These are phyloP conservation scores for Puccinia hordei DNA, from an alignment of 1,284 basidiomycete species.

Conservation along the genomic window DNA sequence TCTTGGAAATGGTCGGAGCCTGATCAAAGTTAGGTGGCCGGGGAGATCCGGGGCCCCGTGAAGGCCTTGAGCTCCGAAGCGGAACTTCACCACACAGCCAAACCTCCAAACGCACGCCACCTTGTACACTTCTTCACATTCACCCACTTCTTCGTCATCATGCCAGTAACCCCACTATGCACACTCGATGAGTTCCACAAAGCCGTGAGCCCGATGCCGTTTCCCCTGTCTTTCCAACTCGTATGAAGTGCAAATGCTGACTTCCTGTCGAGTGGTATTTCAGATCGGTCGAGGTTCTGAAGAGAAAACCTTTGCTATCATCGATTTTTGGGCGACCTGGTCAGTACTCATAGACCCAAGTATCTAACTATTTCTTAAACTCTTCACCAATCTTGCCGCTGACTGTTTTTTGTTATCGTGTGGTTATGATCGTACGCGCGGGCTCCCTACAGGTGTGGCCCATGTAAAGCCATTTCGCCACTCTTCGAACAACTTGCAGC, in stretches of 20 bases:
- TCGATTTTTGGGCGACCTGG: slow-evolving; percentile 44
- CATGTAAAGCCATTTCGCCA: slow-evolving; percentile 37
- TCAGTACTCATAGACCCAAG: background rate
- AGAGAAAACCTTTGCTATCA: slow-evolving; percentile 3
- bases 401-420: background rate
- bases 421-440: background rate
- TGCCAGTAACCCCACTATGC: background rate
- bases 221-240: background rate
- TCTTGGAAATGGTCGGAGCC: too few species aligned
- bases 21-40: too few species aligned
- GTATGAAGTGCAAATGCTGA: too few species aligned
- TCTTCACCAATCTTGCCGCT: background rate
- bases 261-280: background rate
- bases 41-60: too few species aligned
- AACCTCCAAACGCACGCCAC: too few species aligned
- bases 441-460: slow-evolving; percentile 31
- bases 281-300: slow-evolving; percentile 16
- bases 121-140: background rate
- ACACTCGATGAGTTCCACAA: slow-evolving; percentile 10
- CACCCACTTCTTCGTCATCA: background rate
- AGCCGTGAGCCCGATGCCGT: background rate
- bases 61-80: too few species aligned
- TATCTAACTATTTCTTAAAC: too few species aligned
- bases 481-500: slow-evolving; percentile 32
- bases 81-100: too few species aligned